These are phyloP conservation scores for Peronospora tabacina DNA, from an alignment of 352 stramenopile genomes.

Conservation along the genomic window DNA sequence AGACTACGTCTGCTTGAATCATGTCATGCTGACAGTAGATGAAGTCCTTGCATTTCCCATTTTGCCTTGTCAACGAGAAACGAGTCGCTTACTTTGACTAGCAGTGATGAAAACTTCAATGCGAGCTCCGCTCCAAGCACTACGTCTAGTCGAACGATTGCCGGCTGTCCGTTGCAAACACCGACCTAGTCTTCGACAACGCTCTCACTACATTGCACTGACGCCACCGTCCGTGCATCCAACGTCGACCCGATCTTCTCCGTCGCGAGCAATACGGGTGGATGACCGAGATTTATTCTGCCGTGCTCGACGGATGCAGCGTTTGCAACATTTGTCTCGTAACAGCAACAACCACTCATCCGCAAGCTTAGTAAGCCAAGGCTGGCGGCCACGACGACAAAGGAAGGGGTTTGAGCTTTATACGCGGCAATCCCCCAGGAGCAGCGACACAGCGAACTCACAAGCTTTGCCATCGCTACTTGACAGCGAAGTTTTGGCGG, in stretches of 20 bases:
- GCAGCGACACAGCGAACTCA: neutral
- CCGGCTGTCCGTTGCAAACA: constrained; percentile 9
- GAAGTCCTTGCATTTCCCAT: neutral
- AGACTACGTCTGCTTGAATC: neutral
- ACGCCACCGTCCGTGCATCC: constrained; percentile 3
- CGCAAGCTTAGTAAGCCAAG: constrained; percentile 5
- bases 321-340: constrained; percentile 18
- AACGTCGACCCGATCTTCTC: neutral
- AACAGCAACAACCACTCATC: constrained; percentile 9
- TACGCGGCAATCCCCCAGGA: constrained; percentile 18
- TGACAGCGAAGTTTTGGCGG: constrained; percentile 23
- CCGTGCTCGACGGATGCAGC: constrained; percentile 20
- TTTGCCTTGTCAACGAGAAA: neutral
- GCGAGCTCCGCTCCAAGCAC: constrained; percentile 13
- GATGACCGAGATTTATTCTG: constrained; percentile 27
- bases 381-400: constrained; percentile 16
- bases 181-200: constrained; percentile 4
- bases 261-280: constrained; percentile 11
- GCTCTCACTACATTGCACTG: constrained; percentile 4
- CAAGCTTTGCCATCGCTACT: constrained; percentile 5
- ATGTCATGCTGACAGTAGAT: neutral
- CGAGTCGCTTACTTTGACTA: constrained; percentile 15
- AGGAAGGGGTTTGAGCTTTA: constrained; percentile 29
- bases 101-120: constrained; percentile 4
- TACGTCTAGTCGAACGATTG: constrained; percentile 2